These are phyloP conservation scores for Ustulina deusta DNA, from an alignment of 2,329 filamentous ascomycete genomes.

Conservation along the genomic window DNA sequence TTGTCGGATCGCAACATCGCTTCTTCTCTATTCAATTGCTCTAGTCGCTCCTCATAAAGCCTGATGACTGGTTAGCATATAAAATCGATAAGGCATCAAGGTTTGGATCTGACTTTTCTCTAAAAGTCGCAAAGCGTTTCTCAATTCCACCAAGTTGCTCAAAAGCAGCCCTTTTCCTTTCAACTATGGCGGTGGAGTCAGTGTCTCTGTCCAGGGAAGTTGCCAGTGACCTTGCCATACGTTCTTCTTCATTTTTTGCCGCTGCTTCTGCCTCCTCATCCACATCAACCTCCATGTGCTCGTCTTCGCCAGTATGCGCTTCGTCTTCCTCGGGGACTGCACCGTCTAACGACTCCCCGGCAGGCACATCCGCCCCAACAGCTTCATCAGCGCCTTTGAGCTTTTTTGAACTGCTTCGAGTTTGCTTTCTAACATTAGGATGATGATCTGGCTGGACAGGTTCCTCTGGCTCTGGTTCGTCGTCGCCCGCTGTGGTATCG, in stretches of 20 bases:
- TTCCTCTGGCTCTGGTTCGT: conserved; percentile 40
- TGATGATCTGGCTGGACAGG: conserved; percentile 42
- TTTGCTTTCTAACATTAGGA: conserved; percentile 47
- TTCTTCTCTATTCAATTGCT: conserved; percentile 79
- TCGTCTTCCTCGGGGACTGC: conserved; percentile 56
- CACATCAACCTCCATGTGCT: conserved; percentile 65
- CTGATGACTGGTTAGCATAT: conserved; percentile 58
- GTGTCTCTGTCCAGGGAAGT: conserved; percentile 35
- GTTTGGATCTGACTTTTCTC: conserved; percentile 72
- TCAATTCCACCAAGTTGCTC: conserved; percentile 85
- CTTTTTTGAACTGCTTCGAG: conserved; percentile 53
- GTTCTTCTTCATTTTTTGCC: conserved; percentile 73
- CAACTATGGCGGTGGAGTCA: conserved; percentile 65
- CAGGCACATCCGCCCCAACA: conserved; percentile 39
- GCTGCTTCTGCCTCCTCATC: conserved; percentile 71
- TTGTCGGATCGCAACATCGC: conserved; percentile 68
- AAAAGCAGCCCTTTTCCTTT: conserved; percentile 82
- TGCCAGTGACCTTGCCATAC: conserved; percentile 56
- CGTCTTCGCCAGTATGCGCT: conserved; percentile 65
- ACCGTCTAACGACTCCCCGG: conserved; percentile 51
- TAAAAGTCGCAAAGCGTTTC: conserved; percentile 86
- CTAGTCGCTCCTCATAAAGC: conserved; percentile 88
- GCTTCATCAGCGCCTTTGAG: conserved; percentile 47
- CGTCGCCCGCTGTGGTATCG: conserved; percentile 41
- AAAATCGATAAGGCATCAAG: conserved; percentile 33